Conservation (phyloP, 257 asterid genomes). For the Nicotiana paniculata region DNA sequence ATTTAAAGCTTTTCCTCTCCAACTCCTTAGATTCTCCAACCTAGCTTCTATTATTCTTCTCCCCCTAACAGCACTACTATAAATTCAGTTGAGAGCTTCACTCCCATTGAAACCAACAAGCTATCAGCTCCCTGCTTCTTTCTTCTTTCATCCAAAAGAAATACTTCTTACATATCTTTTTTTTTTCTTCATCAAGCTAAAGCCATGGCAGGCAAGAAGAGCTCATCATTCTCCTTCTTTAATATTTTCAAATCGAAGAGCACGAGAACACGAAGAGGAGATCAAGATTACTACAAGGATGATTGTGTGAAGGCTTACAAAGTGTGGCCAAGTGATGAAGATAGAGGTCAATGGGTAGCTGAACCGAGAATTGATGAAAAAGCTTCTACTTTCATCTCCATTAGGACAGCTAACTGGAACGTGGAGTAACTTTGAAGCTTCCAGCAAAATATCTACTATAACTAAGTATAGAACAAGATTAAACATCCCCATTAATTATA, state of each 20-base stretch:
- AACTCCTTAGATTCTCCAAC: slow-evolving; percentile 18
- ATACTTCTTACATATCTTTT: neutral
- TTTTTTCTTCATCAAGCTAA: neutral
- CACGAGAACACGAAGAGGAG: slow-evolving; percentile 9
- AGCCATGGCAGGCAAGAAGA: slow-evolving; percentile 42
- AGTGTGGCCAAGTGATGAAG: slow-evolving; percentile 71
- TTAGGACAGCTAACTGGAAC: slow-evolving; percentile 34
- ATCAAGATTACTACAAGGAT: slow-evolving; percentile 18
- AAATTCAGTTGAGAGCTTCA: slow-evolving; percentile 26
- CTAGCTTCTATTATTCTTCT: slow-evolving; percentile 9
- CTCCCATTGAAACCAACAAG: slow-evolving; percentile 8
- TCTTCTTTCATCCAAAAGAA: too few relatives aligned
- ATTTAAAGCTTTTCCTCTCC: slow-evolving; percentile 3
- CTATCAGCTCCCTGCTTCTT: neutral
- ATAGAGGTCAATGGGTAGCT: slow-evolving; percentile 68
- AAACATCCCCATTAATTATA: neutral
- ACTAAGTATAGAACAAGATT: neutral
- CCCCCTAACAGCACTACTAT: slow-evolving; percentile 20
- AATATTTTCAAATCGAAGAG: slow-evolving; percentile 36
- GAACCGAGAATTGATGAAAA: slow-evolving; percentile 63
- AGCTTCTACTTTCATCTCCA: slow-evolving; percentile 51
- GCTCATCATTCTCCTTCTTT: slow-evolving; percentile 33
- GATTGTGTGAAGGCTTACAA: slow-evolving; percentile 59
- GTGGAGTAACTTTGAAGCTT: slow-evolving; percentile 26
- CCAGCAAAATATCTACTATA: slow-evolving; percentile 10